Percentiles rank a stretch among this genome's conserved stretches.
These are phyloP conservation scores for Candida nitratophila DNA, from an alignment of 805 yeast species.

Conservation along the genomic window DNA sequence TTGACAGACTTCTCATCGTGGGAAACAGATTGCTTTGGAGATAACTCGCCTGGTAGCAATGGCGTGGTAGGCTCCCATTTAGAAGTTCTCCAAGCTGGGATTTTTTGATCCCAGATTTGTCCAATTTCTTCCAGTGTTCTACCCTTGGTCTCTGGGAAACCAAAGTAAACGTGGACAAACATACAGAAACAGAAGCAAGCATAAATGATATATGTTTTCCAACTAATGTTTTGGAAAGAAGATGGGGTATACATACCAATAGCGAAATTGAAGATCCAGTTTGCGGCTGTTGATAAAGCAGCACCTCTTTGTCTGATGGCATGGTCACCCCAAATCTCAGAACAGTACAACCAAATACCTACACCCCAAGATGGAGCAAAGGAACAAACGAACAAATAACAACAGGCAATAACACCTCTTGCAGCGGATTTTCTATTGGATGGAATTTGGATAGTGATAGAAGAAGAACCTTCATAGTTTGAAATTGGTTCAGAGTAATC, in stretches of 20 bases:
- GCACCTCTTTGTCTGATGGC: constrained; percentile 28
- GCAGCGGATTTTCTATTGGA: constrained; percentile 26
- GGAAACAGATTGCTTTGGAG: constrained; percentile 1
- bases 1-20: not conserved
- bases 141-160: constrained; percentile 30
- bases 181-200: constrained; percentile 41
- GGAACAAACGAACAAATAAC: constrained; percentile 36
- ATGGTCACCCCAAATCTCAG: constrained; percentile 3
- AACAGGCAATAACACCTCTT: constrained; percentile 36
- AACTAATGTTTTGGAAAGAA: constrained; percentile 42
- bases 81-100: constrained; percentile 20
- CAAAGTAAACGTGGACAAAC: constrained; percentile 29
- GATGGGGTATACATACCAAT: constrained; percentile 54
- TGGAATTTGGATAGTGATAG: constrained; percentile 31
- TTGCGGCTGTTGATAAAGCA: constrained; percentile 54
- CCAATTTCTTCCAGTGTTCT: constrained; percentile 30
- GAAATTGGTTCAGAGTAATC: constrained; percentile 29
- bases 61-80: constrained; percentile 17
- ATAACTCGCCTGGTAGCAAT: constrained; percentile 8
- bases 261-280: constrained; percentile 61
- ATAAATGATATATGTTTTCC: constrained; percentile 49
- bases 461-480: constrained; percentile 20
- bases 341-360: constrained; percentile 22
- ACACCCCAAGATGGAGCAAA: constrained; percentile 41
- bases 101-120: constrained; percentile 21